Base-by-base conservation (phyloP, 163 green algal genomes). In the Chloromonas sp. region DNA sequence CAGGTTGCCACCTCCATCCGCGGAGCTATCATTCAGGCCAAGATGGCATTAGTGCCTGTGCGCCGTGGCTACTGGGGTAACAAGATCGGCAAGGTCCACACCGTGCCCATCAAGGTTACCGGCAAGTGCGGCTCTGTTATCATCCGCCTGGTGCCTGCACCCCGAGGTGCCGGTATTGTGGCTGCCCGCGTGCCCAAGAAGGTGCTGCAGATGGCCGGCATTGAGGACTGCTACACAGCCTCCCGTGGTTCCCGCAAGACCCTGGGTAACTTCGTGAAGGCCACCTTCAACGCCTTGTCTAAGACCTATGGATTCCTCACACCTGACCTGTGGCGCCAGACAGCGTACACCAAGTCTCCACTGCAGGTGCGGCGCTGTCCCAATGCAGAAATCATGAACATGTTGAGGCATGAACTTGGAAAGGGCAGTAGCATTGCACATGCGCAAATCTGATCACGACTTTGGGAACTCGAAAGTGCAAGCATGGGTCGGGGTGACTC, bases 211-310 rank as follows among this genome's bases (percentile, higher is more conserved):
- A 99, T 99, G 94, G 97, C 97, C 1, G 97, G 97, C 74, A 98
- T 99, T 89, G 96, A 99, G 85, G 97, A 99, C 92, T 98, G 96
- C 91, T 99, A 98, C 95, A 99, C 97, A 79, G 94, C 86, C 78
- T 98, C 97, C n/a, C 90, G 93, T 84, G 97, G 97, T 79, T 96
- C 92, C 85, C 98, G 95, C 86, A 98, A 98, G 89, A 99, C 97
- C 57, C 94, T 99, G 81, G 97, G 97, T 86, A 99, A 99, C 95
- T 99, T 98, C 88, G 95, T 99, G 76, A 99, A 98, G 95, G 93
- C 95, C 78, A 98, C 95, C 80, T 98, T 97, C 89, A 89, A 90
- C 79, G 95, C 95, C 3, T 91, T 99, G 84, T 86, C 90, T 60
- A 91, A 95, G 81, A 98, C 97, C 15, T 99, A 99, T 84, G 95